Percentiles rank a stretch among this genome's conserved stretches.
phyloP scores from a whole-genome alignment of 1,139 yeast genomes.

The Protomyces inundatus region DNA sequence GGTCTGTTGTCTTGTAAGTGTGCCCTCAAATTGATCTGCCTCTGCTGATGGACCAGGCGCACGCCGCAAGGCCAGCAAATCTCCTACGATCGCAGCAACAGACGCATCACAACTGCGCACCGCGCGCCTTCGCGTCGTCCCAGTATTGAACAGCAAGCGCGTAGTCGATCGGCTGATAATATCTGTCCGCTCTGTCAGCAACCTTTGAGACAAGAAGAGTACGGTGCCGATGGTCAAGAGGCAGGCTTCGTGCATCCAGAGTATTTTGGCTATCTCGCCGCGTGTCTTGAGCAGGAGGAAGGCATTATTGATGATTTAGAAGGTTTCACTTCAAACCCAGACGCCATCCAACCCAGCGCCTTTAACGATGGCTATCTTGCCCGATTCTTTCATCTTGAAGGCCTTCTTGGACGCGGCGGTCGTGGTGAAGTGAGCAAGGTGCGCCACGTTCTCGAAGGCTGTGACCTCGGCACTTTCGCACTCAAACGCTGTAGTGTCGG shows the following conservation, averaged over 20 bases:
- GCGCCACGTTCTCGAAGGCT: constrained; percentile 66
- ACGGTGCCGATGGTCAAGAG: neutral
- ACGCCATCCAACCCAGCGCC: constrained; percentile 5
- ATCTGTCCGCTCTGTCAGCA: constrained; percentile 19
- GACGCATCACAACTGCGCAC: neutral
- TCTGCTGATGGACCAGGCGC: neutral
- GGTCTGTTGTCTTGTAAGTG: constrained; percentile 16
- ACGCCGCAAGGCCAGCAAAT: constrained; percentile 1
- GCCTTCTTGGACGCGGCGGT: constrained; percentile 69
- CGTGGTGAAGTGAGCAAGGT: constrained; percentile 80
- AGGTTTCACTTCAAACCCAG: neutral
- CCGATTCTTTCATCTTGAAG: constrained; percentile 54
- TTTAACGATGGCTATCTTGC: constrained; percentile 63
- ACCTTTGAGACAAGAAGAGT: neutral
- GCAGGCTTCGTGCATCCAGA: constrained; percentile 20
- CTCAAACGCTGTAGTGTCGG: constrained; percentile 81
- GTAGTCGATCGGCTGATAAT: neutral
- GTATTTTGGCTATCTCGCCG: constrained; percentile 17
- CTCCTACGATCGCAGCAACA: neutral
- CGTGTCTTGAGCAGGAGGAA: constrained; percentile 10
- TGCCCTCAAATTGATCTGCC: neutral
- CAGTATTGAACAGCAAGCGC: neutral
- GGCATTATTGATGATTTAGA: constrained; percentile 1
- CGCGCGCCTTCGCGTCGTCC: neutral
- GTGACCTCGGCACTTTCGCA: constrained; percentile 73